Evolutionary conservation across 176 grass and related monocot genomes (phyloP).

Genomic region (Otatea glauca): DNA sequence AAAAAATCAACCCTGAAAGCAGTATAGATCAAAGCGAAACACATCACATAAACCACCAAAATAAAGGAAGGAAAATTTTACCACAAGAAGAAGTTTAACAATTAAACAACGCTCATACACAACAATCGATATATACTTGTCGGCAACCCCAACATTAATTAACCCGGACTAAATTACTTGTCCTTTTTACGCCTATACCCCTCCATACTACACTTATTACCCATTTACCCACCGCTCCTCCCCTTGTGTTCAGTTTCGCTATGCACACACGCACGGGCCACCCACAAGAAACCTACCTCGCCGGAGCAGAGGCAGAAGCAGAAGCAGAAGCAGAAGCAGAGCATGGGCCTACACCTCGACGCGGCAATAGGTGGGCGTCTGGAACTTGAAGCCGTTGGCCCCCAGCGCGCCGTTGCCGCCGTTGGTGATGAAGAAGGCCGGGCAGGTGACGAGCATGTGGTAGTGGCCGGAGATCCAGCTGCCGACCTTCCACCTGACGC

Average conservation of each 20-base stretch:
- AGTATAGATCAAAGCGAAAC: background rate
- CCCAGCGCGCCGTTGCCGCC: constrained; percentile 5
- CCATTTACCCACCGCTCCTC: background rate
- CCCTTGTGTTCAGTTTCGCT: background rate
- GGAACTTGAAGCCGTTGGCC: constrained; percentile 47
- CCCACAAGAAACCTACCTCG: constrained; percentile 25
- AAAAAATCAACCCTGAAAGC: background rate
- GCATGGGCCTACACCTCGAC: constrained; percentile 49
- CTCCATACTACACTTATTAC: constrained; percentile 26
- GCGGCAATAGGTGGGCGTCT: constrained; percentile 53
- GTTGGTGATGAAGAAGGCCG: constrained; percentile 47
- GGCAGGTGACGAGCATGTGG: constrained; percentile 60
- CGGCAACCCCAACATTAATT: background rate
- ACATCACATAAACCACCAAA: constrained; percentile 8
- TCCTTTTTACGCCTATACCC: constrained; percentile 18
- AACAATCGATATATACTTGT: background rate
- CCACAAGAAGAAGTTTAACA: background rate
- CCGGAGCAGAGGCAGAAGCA: constrained; percentile 9
- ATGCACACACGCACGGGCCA: background rate
- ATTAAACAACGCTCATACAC: constrained; percentile 18
- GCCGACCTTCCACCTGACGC: constrained; percentile 84
- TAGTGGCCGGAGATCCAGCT: constrained; percentile 73
- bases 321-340: background rate
- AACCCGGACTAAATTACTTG: constrained; percentile 9
- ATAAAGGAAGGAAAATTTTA: background rate